These are phyloP conservation scores for Pichia ethanolica DNA, from an alignment of 805 yeast species.

Conservation along the genomic window DNA sequence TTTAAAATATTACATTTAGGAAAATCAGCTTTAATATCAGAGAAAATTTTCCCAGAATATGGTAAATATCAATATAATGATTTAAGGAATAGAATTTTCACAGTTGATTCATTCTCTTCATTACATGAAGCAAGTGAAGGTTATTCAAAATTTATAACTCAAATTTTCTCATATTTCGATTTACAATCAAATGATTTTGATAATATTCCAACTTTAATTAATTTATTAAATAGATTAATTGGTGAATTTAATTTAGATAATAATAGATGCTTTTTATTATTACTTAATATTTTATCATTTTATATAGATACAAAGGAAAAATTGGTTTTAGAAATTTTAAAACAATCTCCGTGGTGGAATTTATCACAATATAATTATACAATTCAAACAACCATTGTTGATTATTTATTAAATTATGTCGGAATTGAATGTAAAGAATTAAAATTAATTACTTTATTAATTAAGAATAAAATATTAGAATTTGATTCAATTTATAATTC, in stretches of 20 bases:
- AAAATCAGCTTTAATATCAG: constrained; percentile 17
- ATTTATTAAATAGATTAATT: constrained; percentile 48
- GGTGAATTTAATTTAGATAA: constrained; percentile 78
- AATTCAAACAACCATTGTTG: constrained; percentile 17
- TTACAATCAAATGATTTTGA: constrained; percentile 20
- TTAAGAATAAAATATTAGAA: constrained; percentile 60
- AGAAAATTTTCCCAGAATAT: constrained; percentile 25
- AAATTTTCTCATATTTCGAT: constrained; percentile 35
- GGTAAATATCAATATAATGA: constrained; percentile 24
- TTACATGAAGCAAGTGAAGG: constrained; percentile 75
- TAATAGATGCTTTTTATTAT: constrained; percentile 54
- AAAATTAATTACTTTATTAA: constrained; percentile 41
- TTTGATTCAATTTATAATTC: constrained; percentile 54
- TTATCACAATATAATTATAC: constrained; percentile 11
- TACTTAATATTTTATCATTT: constrained; percentile 46
- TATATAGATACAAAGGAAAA: constrained; percentile 37
- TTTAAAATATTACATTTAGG: constrained; percentile 26
- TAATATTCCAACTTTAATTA: constrained; percentile 33
- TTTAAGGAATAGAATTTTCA: constrained; percentile 24
- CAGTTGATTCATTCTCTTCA: constrained; percentile 42
- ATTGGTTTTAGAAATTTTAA: constrained; percentile 44
- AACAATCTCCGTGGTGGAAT: constrained; percentile 57
- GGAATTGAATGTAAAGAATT: constrained; percentile 15
- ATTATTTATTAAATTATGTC: constrained; percentile 20
- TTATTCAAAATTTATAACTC: constrained; percentile 53